A percentile compares a stretch with the other conserved stretches of the same genome.
Conservation (phyloP, 108 stramenopile species). For the Cyclostephanos invisitatus region DNA sequence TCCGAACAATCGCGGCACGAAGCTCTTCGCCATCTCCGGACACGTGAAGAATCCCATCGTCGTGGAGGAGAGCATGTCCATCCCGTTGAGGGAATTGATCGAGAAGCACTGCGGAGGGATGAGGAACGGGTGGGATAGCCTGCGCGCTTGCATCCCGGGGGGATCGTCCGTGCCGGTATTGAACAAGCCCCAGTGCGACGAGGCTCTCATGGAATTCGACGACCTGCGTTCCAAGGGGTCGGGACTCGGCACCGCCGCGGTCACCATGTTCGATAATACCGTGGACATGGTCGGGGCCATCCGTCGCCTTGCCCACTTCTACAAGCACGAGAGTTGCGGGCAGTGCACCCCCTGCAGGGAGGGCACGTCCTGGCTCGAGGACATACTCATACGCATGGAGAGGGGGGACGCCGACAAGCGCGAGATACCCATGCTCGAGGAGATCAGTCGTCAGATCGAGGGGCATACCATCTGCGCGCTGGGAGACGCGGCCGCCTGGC, state of each 20-base stretch:
- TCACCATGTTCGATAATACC: slow-evolving; percentile 99
- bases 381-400: slow-evolving; percentile 94
- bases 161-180: slow-evolving; percentile 99
- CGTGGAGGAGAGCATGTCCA: slow-evolving; percentile 99
- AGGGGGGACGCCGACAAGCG: slow-evolving; percentile 98
- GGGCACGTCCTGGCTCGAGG: slow-evolving; percentile 93
- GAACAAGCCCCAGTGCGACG: slow-evolving; percentile 94
- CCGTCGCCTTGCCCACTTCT: slow-evolving; percentile 99
- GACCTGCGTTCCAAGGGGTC: slow-evolving; percentile 93
- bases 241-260: slow-evolving; percentile 98
- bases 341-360: slow-evolving; percentile 99
- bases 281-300: slow-evolving; percentile 99
- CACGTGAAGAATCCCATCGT: slow-evolving; percentile 99
- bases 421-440: slow-evolving; percentile 99
- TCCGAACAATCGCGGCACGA: slow-evolving; percentile 97
- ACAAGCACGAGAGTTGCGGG: slow-evolving; percentile 99
- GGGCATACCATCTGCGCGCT: slow-evolving; percentile 99
- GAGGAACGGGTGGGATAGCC: slow-evolving; percentile 97
- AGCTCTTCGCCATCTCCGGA: slow-evolving; percentile 98
- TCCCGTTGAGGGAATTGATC: slow-evolving; percentile 96
- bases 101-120: slow-evolving; percentile 99
- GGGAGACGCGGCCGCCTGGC: slow-evolving; percentile 99
- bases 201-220: slow-evolving; percentile 99
- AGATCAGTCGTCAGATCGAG: slow-evolving; percentile 99
- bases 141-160: slow-evolving; percentile 99